phyloP scores from a whole-genome alignment of 768 basidiomycete species.

The Rhodotorula babjevae region DNA sequence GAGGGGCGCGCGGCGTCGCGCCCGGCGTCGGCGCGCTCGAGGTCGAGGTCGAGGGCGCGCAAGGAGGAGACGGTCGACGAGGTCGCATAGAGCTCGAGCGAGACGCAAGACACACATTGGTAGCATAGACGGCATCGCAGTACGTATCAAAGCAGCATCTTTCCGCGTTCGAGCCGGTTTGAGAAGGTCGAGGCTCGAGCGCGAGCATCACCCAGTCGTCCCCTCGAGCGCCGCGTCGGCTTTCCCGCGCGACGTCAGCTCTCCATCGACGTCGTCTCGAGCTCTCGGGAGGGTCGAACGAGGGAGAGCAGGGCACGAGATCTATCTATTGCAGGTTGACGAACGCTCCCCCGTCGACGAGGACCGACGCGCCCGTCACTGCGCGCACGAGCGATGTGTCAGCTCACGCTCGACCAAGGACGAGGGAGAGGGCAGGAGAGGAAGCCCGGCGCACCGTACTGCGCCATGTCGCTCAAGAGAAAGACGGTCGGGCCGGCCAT shows the following conservation, averaged over 20 bases:
- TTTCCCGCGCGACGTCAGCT: no score
- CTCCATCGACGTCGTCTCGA: no score
- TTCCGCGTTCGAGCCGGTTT: no score
- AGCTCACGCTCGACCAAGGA: not conserved
- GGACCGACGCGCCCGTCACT: conserved; percentile 61
- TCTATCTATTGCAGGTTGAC: conserved; percentile 64
- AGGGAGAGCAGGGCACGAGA: no score
- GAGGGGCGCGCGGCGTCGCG: not conserved
- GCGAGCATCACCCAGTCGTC: no score
- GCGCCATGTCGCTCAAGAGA: conserved; percentile 65
- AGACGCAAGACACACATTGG: no score
- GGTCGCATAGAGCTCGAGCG: not conserved
- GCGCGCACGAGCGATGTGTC: not conserved
- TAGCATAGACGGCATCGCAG: no score
- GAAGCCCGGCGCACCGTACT: conserved; percentile 50
- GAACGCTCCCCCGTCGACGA: conserved; percentile 70
- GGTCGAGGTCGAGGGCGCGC: not conserved
- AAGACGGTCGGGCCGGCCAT: conserved; percentile 71
- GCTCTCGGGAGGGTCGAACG: no score
- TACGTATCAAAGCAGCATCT: no score
- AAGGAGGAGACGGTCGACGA: not conserved
- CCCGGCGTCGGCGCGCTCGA: not conserved
- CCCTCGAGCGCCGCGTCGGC: no score
- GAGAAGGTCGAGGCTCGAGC: no score
- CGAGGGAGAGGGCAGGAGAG: conserved; percentile 2